These are phyloP conservation scores for Psilocybe sp. DNA, from an alignment of 768 basidiomycete species.

Conservation along the genomic window DNA sequence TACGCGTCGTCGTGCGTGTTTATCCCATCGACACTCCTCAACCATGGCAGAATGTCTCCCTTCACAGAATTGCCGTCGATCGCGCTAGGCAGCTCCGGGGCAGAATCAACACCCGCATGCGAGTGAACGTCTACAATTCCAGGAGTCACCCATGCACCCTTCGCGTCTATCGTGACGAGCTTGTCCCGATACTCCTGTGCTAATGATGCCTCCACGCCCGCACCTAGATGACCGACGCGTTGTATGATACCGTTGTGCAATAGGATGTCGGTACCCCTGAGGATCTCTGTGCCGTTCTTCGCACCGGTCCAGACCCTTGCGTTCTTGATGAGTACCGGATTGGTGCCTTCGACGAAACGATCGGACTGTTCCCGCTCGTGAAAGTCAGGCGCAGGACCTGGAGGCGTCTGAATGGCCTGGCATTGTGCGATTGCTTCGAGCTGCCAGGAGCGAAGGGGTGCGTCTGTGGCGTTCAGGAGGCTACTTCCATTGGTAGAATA, in stretches of 20 bases:
- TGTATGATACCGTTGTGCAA: constrained; percentile 69
- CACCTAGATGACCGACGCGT: constrained; percentile 47
- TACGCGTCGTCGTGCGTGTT: constrained; percentile 82
- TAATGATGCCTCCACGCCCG: constrained; percentile 26
- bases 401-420: constrained; percentile 17
- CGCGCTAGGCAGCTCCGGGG: constrained; percentile 51
- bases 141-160: constrained; percentile 80
- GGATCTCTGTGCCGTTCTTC: constrained; percentile 62
- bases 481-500: neutral
- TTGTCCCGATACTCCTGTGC: constrained; percentile 26
- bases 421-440: constrained; percentile 13
- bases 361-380: constrained; percentile 54
- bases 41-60: constrained; percentile 50
- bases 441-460: constrained; percentile 42
- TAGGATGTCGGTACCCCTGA: constrained; percentile 58
- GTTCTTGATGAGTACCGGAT: constrained; percentile 63
- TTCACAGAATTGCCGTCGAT: constrained; percentile 55
- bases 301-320: constrained; percentile 84
- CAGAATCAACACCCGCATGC: constrained; percentile 55
- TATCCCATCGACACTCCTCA: constrained; percentile 73
- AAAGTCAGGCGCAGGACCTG: constrained; percentile 48
- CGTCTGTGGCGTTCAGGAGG: constrained; percentile 23
- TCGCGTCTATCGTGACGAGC: constrained; percentile 55
- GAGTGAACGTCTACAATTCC: constrained; percentile 69
- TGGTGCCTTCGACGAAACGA: constrained; percentile 62